Conservation (phyloP, 75 land plant species). For the Pseudotsuga menziesii region DNA sequence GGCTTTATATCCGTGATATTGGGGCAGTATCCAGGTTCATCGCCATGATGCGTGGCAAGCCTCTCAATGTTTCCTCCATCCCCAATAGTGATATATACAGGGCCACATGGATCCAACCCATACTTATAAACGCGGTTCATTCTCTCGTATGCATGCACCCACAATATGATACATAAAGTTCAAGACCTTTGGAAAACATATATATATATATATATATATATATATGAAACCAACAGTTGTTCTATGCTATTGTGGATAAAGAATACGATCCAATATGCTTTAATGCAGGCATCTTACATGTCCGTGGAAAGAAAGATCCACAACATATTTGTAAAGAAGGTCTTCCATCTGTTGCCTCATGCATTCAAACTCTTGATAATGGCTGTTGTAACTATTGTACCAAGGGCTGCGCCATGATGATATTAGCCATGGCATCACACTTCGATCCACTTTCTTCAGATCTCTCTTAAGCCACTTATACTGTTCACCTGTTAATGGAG, state of each 20-base stretch:
- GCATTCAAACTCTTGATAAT: conserved; percentile 40
- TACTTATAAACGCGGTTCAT: conserved; percentile 32
- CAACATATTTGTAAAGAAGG: conserved; percentile 28
- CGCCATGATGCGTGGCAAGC: conserved; percentile 18
- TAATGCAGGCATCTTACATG: conserved; percentile 28
- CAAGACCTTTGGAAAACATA: no score
- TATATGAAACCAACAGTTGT: no score
- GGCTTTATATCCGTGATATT: conserved; percentile 19
- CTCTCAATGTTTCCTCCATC: conserved; percentile 39
- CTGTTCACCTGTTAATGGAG: conserved; percentile 22
- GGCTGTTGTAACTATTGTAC: conserved; percentile 39
- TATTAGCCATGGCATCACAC: conserved; percentile 37
- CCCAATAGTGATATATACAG: conserved; percentile 28
- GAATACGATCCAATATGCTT: neutral
- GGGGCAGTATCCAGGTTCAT: conserved; percentile 12
- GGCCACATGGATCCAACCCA: conserved; percentile 20
- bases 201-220: no score
- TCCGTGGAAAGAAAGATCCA: conserved; percentile 31
- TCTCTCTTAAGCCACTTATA: conserved; percentile 34
- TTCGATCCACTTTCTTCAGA: conserved; percentile 27
- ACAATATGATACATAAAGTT: neutral
- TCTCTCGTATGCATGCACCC: conserved; percentile 40
- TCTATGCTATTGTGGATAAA: no score
- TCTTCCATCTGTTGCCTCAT: conserved; percentile 43
- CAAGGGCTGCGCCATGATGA: conserved; percentile 38